Base-by-base conservation (phyloP, 192 early-diverging fungal genomes). In the Coemansia sp. region DNA sequence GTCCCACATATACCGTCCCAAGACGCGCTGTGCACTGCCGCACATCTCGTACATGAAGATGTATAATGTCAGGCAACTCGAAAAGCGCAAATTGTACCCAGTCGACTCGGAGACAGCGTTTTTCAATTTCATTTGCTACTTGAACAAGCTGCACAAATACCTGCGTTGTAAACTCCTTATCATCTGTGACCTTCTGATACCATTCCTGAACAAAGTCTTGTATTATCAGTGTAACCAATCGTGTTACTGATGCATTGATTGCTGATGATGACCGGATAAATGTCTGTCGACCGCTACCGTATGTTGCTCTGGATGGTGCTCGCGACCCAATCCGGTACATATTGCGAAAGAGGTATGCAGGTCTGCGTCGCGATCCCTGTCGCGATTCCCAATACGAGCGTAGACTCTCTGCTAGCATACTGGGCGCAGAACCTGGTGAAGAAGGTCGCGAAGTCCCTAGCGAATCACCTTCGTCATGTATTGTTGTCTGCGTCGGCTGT, bases 181-280 rank as follows among this genome's bases (percentile, higher is more conserved):
- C 76, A n/a, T 78, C 76, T 0, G 77, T 80, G 7, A 80, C 47
- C 47, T 74, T 71, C 26, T 68, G 54, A 28, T 68, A 80, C 77
- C 77, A 80, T 30, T 74, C 77, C 24, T 74, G 48, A 6, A 80
- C 64, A 65, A 80, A 80, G 58, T 80, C 77, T 18, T 68, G 68
- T 18, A 80, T 49, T 27, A 80, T 67, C 26, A 74, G 44, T 19
- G 64, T 24, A 2, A 74, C 68, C 7, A 80, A 62, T 0, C 76
- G 69, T 1, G 56, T 41, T 1, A 78, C 67, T 10, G 76, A 53
- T 23, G 58, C 63, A 25, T 78, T 69, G 32, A 78, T 67, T 44
- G 53, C 49, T 4, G 67, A 30, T 0, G 76, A 78, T 0, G 67
- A 51, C 8, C 21, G 24, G 9, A 78, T 32, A 50, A 68, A 73